Conservation (phyloP, 306 rosid genomes). For the Cyamopsis tetragonoloba region DNA sequence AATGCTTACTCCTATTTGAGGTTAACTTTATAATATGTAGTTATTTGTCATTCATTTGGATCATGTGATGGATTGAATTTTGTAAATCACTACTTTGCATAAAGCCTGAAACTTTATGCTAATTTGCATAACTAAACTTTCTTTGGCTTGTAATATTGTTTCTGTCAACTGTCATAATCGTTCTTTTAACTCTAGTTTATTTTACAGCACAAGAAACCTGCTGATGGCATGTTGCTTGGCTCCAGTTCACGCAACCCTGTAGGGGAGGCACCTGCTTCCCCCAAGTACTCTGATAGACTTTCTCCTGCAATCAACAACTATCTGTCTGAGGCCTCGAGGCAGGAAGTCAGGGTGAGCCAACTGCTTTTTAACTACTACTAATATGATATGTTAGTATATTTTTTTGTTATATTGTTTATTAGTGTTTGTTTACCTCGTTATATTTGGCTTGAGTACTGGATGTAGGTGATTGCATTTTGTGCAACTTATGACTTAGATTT, state of each 20-base stretch:
- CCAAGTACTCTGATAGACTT: conserved; percentile 93
- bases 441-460: not conserved
- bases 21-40: conserved; percentile 43
- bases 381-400: not conserved
- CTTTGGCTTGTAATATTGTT: not conserved
- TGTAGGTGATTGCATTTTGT: conserved; percentile 18
- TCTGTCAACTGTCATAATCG: conserved; percentile 11
- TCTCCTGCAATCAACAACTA: conserved; percentile 96
- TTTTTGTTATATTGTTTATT: conserved; percentile 1
- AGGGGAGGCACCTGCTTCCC: conserved; percentile 86
- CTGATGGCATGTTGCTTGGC: conserved; percentile 91
- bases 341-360: conserved; percentile 88
- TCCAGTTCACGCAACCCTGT: conserved; percentile 91
- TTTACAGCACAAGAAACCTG: conserved; percentile 91
- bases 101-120: not conserved
- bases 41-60: conserved; percentile 6
- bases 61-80: conserved; percentile 6
- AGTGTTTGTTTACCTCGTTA: not conserved
- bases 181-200: conserved; percentile 16
- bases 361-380: conserved; percentile 19
- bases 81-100: not conserved
- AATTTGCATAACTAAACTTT: not conserved
- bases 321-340: conserved; percentile 96
- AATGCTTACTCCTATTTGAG: conserved; percentile 85
- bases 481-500: conserved; percentile 24